Evolutionary conservation across 257 asterid species (phyloP), one percentile per base, ranked within the genome.

Genomic region (Datura wrightii): DNA sequence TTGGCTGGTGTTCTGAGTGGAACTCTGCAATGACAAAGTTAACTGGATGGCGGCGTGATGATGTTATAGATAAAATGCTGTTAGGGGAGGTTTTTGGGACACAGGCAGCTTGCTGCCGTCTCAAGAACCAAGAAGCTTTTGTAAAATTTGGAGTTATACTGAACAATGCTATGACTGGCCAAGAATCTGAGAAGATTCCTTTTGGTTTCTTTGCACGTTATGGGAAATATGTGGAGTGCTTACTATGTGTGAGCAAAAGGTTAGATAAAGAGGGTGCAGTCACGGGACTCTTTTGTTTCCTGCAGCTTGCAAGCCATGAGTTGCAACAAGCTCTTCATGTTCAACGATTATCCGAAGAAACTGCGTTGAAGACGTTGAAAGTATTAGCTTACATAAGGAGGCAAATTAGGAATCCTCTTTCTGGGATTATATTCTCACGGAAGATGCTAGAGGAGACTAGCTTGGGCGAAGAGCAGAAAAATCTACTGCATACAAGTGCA

Each of bases 1-100:
- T 96, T 18, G 98, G 98, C 19, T 94, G 99, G 99, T 94, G 99
- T 82, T 90, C 97, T 2, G 98, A 94, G 87, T 96, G 99, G 99
- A 96, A 96, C 72, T 90, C 98, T 34, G 98, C 99, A 3, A 96
- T 96, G 99, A 84, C 91, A 7, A 93, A 94, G 80, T 15, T 93
- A 34, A 87, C 99, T 4, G 98, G 99, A 9, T 93, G 97, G 97
- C 80, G 59, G 8, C 87, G 96, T 74, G 97, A 92, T 5, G 97
- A 94, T 36, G 98, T 91, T 74, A 91, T 94, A 16, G 92, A 93
- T 60, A 96, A 93, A 91, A 93, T 96, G 98, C 93, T 96, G 14
- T 82, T 94, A 6, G 99, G 98, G 8, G 99, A 96, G 89, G 96
- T 96, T 63, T 96, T 96, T 24, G 99, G 98, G 79, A 89, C 89